A percentile compares a stretch with the other conserved stretches of the same genome.
Evolutionary conservation across 129 eudicot genomes (phyloP).

Genomic region (Escallonia herrerae): DNA sequence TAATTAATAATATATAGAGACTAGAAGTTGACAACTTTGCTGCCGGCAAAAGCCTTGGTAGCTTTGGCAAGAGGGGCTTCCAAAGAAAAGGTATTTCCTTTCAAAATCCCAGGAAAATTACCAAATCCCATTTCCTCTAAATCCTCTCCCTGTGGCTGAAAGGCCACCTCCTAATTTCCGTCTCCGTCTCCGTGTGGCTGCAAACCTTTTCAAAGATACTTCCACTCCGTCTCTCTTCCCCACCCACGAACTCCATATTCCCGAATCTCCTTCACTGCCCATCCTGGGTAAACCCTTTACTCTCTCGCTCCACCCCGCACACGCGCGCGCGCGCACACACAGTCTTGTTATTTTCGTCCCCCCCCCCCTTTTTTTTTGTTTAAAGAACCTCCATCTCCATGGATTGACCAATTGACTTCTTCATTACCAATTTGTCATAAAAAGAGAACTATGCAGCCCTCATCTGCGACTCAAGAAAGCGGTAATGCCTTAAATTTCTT

Average conservation of each 20-base stretch:
- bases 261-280: constrained; percentile 14
- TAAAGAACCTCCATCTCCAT: background rate
- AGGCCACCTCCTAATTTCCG: constrained; percentile 34
- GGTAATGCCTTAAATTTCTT: constrained; percentile 26
- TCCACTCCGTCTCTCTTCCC: background rate
- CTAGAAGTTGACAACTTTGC: no score
- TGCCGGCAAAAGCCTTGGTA: no score
- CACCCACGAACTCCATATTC: constrained; percentile 10
- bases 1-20: no score
- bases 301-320: no score
- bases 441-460: constrained; percentile 47
- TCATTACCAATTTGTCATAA: background rate
- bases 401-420: background rate
- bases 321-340: no score
- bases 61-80: no score
- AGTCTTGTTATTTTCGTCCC: constrained; percentile 11
- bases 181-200: background rate
- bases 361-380: no score
- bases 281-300: background rate
- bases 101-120: no score
- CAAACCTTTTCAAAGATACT: background rate
- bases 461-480: constrained; percentile 54
- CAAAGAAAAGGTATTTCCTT: no score
- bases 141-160: constrained; percentile 67
- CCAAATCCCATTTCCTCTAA: constrained; percentile 16